A percentile compares a stretch with the other conserved stretches of the same genome.
Conservation (phyloP, 345 rosid species). For the Nephelium lappaceum region DNA sequence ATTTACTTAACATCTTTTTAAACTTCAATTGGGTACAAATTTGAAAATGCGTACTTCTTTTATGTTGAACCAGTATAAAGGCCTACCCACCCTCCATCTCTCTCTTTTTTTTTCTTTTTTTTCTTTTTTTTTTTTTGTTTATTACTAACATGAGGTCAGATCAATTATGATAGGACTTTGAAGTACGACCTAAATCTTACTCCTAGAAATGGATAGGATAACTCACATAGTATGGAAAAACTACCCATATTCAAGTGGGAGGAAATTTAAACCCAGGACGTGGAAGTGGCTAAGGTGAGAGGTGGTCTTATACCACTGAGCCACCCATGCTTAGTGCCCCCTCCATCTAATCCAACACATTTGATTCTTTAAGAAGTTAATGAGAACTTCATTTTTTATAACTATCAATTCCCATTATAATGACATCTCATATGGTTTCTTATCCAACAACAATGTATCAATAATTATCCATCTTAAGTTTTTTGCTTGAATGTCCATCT, state of each 20-base stretch:
- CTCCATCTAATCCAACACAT: neutral
- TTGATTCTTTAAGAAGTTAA: neutral
- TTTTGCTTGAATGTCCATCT: slow-evolving; percentile 56
- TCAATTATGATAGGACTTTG: too few species aligned
- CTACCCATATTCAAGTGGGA: too few species aligned
- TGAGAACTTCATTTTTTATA: neutral
- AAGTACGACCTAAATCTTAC: too few species aligned
- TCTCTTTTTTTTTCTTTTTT: too few species aligned
- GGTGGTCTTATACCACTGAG: too few species aligned
- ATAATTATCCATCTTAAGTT: slow-evolving; percentile 64
- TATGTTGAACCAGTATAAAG: neutral
- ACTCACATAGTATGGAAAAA: too few species aligned
- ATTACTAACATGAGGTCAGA: too few species aligned
- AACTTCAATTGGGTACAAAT: neutral
- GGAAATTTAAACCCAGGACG: too few species aligned
- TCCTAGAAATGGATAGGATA: too few species aligned
- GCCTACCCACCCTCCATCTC: neutral
- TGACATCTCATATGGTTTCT: slow-evolving; percentile 4
- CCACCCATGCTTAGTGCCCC: too few species aligned
- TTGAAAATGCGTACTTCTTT: neutral
- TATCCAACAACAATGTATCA: slow-evolving; percentile 37
- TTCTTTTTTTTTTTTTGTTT: too few species aligned
- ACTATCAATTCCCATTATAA: neutral
- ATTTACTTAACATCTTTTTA: neutral
- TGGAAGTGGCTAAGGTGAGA: too few species aligned